phyloP scores from a whole-genome alignment of 768 basidiomycete species.

The Mycena kentingensis region DNA sequence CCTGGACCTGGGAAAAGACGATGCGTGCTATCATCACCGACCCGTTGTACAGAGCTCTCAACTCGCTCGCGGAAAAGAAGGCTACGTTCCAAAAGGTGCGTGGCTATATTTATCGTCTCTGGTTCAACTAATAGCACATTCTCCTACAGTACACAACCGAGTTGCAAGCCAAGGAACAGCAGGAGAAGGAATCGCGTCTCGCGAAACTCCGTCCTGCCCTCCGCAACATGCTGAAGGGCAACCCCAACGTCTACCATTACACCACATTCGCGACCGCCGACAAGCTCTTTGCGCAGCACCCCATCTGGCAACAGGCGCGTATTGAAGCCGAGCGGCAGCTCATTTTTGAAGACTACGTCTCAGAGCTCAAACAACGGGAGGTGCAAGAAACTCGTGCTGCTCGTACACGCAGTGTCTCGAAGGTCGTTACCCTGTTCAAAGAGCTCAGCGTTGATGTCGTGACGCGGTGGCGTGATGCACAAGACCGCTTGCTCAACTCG shows the following conservation, averaged over 20 bases:
- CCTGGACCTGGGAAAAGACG: conserved; percentile 97
- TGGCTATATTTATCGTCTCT: not conserved
- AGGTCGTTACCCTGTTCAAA: conserved; percentile 84
- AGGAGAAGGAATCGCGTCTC: conserved; percentile 82
- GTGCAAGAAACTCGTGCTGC: conserved; percentile 81
- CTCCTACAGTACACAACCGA: conserved; percentile 72
- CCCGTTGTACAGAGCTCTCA: conserved; percentile 92
- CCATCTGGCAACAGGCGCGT: conserved; percentile 87
- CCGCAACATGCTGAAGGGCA: conserved; percentile 83
- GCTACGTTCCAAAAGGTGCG: conserved; percentile 88
- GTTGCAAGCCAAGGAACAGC: conserved; percentile 78
- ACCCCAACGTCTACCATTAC: conserved; percentile 88
- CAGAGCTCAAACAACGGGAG: conserved; percentile 85
- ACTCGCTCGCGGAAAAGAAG: conserved; percentile 94
- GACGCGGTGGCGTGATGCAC: conserved; percentile 90
- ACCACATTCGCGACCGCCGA: conserved; percentile 90
- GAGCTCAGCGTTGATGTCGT: conserved; percentile 86
- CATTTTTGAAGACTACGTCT: conserved; percentile 91
- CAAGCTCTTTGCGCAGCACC: conserved; percentile 80
- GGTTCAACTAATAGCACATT: conserved; percentile 6
- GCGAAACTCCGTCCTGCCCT: conserved; percentile 85
- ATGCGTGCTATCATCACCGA: conserved; percentile 99
- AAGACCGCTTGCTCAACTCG: conserved; percentile 72
- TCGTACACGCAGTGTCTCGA: conserved; percentile 76
- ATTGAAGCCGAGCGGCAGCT: conserved; percentile 83